Base-by-base conservation (phyloP, 2,329 filamentous ascomycete genomes). In the Aspergillus udagawae region DNA sequence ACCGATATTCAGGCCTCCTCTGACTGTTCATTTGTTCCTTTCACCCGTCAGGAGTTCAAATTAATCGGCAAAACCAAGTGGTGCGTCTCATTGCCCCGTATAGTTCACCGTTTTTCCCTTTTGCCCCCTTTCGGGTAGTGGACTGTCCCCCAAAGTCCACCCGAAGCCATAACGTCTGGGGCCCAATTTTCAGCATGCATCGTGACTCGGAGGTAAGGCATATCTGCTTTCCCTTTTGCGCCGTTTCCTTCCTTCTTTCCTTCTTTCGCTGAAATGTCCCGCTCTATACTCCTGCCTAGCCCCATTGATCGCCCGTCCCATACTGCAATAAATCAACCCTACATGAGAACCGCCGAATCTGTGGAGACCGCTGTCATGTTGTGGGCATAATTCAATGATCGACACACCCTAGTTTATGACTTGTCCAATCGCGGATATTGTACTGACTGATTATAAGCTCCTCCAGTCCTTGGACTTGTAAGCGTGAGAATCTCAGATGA, bases 351-450 rank as follows among this genome's bases (percentile, higher is more conserved):
- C 66, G 64, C 67, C 68, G 66, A 69, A 68, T 68, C 67, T 67
- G 71, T 71, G 66, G 63, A 73, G 67, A 66, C 65, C 67, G 69
- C 67, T 68, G 67, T 71, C 70, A 72, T 67, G 69, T 70, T 72
- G 70, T 70, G 63, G 65, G 64, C 67, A 65, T 64, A 60, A 63
- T 63, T 61, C 65, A 64, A 65, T 68, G 70, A 71, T 71, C 68
- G 61, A 67, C 69, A 64, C 62, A 66, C 63, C 65, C 65, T 71
- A 67, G 62, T 71, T 71, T 68, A 62, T 73, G 70, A 73, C 70
- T 71, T 64, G 70, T 73, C 70, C 69, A 68, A 73, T 70, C 64
- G 65, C 63, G 61, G 62, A 65, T 63, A 61, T 63, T 63, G 38
- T 55, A 60, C 58, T 63, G 59, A 65, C 65, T 53, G 62, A 70